Conservation (phyloP, 331 rosid genomes). For the Malus hybrid region DNA sequence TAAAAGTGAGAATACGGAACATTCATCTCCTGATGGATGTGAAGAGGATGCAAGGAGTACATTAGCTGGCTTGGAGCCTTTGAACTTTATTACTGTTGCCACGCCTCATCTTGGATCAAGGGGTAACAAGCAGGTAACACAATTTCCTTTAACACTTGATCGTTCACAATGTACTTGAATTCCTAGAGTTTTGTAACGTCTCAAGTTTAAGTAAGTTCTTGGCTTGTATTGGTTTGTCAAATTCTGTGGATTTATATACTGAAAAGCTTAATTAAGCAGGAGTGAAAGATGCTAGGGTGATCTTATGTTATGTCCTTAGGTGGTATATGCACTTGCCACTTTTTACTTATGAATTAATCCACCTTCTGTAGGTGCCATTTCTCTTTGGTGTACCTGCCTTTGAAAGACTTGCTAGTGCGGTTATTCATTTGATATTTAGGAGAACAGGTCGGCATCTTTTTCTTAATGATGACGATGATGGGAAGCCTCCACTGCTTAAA, state of each 20-base stretch:
- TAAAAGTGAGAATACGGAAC: background rate
- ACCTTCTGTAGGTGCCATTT: constrained; percentile 78
- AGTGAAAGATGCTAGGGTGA: background rate
- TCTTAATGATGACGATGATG: constrained; percentile 68
- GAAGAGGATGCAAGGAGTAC: constrained; percentile 41
- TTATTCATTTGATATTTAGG: constrained; percentile 88
- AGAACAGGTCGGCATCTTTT: constrained; percentile 96
- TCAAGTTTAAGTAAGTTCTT: background rate
- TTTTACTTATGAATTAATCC: background rate
- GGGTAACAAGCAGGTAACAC: constrained; percentile 85
- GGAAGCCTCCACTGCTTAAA: constrained; percentile 86
- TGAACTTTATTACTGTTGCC: constrained; percentile 86
- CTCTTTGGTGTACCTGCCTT: constrained; percentile 87
- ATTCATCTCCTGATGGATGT: constrained; percentile 23
- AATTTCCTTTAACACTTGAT: background rate
- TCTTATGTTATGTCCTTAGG: background rate
- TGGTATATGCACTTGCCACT: background rate
- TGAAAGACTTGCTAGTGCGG: constrained; percentile 65
- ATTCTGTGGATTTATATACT: background rate
- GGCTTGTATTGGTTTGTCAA: background rate
- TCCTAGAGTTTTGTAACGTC: background rate
- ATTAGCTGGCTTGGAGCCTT: constrained; percentile 75
- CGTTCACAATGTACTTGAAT: background rate
- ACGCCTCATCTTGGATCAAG: constrained; percentile 99
- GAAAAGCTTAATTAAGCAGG: background rate